phyloP scores from a whole-genome alignment of 1,284 basidiomycete genomes.

The Cutaneotrichosporon mucoides region DNA sequence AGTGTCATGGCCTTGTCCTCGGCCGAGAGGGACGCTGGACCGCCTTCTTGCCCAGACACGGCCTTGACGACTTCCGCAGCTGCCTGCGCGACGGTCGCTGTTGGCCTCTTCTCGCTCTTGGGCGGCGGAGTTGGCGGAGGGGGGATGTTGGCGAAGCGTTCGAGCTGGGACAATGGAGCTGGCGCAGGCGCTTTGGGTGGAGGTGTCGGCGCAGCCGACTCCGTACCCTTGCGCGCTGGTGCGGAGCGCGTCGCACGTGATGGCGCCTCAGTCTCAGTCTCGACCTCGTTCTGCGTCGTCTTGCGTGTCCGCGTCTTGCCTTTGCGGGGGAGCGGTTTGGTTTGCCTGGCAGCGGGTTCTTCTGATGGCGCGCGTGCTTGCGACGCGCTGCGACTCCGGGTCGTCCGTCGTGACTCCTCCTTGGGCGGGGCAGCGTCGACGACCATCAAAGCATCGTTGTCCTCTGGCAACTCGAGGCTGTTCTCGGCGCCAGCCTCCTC shows the following conservation, averaged over 20 bases:
- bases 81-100: constrained; percentile 8
- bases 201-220: background rate
- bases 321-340: constrained; percentile 18
- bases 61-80: constrained; percentile 11
- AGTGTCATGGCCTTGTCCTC: constrained; percentile 16
- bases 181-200: background rate
- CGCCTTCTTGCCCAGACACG: background rate
- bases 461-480: background rate
- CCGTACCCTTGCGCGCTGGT: background rate
- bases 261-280: too few species aligned
- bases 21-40: constrained; percentile 1
- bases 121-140: constrained; percentile 8
- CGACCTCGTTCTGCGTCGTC: background rate
- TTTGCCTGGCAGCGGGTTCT: constrained; percentile 5
- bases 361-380: background rate
- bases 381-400: background rate
- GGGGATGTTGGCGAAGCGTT: constrained; percentile 35
- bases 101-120: background rate
- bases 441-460: constrained; percentile 1
- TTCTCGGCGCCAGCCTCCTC: background rate
- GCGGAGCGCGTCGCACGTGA: constrained; percentile 1
- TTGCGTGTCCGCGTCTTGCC: background rate
- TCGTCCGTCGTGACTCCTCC: background rate
- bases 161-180: constrained; percentile 25
- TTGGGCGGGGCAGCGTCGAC: background rate